Percentiles rank a stretch among this genome's conserved stretches.
These are phyloP conservation scores for Vigna angularis DNA, from an alignment of 306 rosid species.

Conservation along the genomic window DNA sequence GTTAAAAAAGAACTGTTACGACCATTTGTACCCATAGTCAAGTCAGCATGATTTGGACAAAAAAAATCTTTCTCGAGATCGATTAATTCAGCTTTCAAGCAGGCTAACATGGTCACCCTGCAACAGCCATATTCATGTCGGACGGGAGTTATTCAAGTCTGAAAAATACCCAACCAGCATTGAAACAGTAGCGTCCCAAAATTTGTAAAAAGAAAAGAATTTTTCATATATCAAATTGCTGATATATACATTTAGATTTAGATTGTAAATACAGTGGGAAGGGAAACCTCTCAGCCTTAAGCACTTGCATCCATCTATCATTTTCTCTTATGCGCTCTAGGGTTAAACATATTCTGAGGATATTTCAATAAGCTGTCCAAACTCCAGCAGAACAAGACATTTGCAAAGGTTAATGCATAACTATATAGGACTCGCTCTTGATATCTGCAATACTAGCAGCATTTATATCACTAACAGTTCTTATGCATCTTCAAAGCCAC, in stretches of 20 bases:
- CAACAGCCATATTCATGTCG: conserved; percentile 39
- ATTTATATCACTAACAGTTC: conserved; percentile 30
- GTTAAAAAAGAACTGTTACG: neutral
- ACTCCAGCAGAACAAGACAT: conserved; percentile 43
- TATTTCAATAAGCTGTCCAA: conserved; percentile 43
- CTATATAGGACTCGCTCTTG: conserved; percentile 81
- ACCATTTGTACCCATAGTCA: too few species aligned
- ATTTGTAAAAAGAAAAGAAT: conserved; percentile 31
- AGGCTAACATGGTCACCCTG: conserved; percentile 37
- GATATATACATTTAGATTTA: conserved; percentile 62
- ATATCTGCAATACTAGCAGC: conserved; percentile 59
- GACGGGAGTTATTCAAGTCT: conserved; percentile 4
- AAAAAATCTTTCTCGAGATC: conserved; percentile 1
- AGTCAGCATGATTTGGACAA: too few species aligned
- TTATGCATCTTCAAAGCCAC: neutral
- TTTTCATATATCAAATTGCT: conserved; percentile 46
- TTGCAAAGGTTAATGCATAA: conserved; percentile 41
- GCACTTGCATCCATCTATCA: conserved; percentile 48
- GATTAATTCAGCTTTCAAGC: conserved; percentile 41
- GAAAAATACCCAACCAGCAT: conserved; percentile 22
- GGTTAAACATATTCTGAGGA: conserved; percentile 43
- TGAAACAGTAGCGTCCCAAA: conserved; percentile 41
- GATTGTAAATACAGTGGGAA: conserved; percentile 49
- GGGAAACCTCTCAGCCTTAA: conserved; percentile 44
- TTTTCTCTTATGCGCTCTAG: conserved; percentile 36